phyloP scores from a whole-genome alignment of 352 stramenopile species.

The Pythium vanterpoolii region DNA sequence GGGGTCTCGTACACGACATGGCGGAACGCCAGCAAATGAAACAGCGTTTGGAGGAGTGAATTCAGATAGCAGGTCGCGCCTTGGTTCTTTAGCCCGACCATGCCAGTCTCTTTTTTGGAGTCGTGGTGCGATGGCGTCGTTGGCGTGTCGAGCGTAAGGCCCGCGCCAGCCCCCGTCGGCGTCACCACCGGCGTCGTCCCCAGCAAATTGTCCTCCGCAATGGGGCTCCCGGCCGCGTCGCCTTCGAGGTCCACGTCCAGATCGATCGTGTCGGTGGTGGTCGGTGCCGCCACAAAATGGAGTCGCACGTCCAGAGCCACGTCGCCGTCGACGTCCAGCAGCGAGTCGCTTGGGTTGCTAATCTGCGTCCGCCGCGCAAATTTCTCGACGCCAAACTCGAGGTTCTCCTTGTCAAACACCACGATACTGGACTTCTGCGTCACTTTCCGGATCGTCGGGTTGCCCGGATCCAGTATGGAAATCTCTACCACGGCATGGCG shows the following conservation, averaged over 20 bases:
- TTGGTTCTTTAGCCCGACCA: slow-evolving; percentile 89
- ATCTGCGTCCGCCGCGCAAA: slow-evolving; percentile 46
- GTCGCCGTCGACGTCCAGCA: slow-evolving; percentile 42
- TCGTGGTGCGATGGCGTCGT: slow-evolving; percentile 26
- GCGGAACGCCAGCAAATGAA: slow-evolving; percentile 84
- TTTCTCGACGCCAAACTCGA: slow-evolving; percentile 53
- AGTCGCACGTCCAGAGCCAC: slow-evolving; percentile 51
- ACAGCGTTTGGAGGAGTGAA: slow-evolving; percentile 91
- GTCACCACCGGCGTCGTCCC: slow-evolving; percentile 21
- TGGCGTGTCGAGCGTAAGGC: neutral
- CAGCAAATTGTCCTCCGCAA: slow-evolving; percentile 22
- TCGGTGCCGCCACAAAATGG: slow-evolving; percentile 22
- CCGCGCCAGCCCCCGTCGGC: slow-evolving; percentile 8
- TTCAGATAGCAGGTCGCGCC: slow-evolving; percentile 94
- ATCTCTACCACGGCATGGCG: slow-evolving; percentile 38
- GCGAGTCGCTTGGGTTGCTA: slow-evolving; percentile 39
- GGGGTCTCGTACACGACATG: slow-evolving; percentile 84
- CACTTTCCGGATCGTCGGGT: slow-evolving; percentile 20
- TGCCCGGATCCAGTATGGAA: slow-evolving; percentile 35
- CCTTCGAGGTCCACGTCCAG: slow-evolving; percentile 15
- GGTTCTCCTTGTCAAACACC: slow-evolving; percentile 42
- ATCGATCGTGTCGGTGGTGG: slow-evolving; percentile 6
- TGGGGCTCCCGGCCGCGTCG: slow-evolving; percentile 18
- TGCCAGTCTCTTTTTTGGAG: slow-evolving; percentile 79
- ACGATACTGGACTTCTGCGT: slow-evolving; percentile 44